Conservation (phyloP, 2,329 filamentous ascomycete species). For the Neurospora crassa region DNA sequence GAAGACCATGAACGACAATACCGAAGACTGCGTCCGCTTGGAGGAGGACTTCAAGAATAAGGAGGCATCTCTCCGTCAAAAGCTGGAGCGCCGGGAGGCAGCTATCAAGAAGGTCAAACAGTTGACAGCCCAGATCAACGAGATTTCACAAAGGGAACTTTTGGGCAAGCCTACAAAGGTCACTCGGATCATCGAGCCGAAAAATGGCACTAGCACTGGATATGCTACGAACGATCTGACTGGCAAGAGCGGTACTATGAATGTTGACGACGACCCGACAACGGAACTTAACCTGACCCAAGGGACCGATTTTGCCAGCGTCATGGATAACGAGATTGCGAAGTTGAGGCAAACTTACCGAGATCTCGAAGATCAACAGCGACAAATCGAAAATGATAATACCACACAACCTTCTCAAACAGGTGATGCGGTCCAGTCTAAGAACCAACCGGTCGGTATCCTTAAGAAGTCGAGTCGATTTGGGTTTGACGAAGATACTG, state of each 20-base stretch:
- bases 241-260: conserved; percentile 25
- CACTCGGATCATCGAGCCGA: conserved; percentile 24
- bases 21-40: conserved; percentile 16
- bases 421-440: conserved; percentile 7
- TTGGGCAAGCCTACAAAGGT: conserved; percentile 22
- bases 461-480: conserved; percentile 26
- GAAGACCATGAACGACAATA: conserved; percentile 14
- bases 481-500: conserved; percentile 23
- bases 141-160: conserved; percentile 19
- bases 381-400: conserved; percentile 15
- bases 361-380: conserved; percentile 15
- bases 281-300: conserved; percentile 26
- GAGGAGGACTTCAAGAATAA: conserved; percentile 17
- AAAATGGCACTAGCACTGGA: conserved; percentile 12
- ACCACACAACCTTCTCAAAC: conserved; percentile 7
- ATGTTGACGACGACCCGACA: conserved; percentile 28
- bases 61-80: conserved; percentile 18
- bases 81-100: conserved; percentile 21
- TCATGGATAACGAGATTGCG: conserved; percentile 21
- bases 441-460: conserved; percentile 22
- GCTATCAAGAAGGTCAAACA: conserved; percentile 22
- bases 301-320: conserved; percentile 24
- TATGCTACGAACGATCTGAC: conserved; percentile 23
- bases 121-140: conserved; percentile 17
- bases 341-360: conserved; percentile 19